Conservation (phyloP, 495 filamentous ascomycete genomes). For the Apiosordaria backusii region DNA sequence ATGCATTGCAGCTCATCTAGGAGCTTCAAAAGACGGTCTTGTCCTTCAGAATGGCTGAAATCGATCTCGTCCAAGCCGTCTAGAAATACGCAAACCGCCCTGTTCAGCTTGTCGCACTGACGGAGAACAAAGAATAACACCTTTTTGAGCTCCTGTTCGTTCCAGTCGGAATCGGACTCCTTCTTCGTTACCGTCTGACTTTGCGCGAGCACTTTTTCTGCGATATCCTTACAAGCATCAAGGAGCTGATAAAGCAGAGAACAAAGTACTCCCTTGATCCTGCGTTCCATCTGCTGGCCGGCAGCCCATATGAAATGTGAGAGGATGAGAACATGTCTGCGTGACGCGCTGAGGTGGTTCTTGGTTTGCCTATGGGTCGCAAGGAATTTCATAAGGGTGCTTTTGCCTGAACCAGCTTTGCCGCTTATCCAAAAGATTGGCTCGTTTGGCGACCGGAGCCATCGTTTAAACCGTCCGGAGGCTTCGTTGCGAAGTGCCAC, state of each 20-base stretch:
- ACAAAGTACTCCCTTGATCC: slow-evolving; percentile 16
- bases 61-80: slow-evolving; percentile 16
- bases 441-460: not conserved
- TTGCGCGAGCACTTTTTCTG: not conserved
- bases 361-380: not conserved
- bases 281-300: slow-evolving; percentile 9
- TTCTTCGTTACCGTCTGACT: not conserved
- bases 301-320: slow-evolving; percentile 17
- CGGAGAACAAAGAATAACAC: not conserved
- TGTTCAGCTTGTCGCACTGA: not conserved
- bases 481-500: not conserved
- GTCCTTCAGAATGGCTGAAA: not conserved
- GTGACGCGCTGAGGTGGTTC: not conserved
- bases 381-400: slow-evolving; percentile 20
- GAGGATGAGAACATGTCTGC: not conserved
- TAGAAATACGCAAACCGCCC: slow-evolving; percentile 3
- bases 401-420: slow-evolving; percentile 18
- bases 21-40: not conserved
- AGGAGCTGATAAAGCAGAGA: slow-evolving; percentile 16
- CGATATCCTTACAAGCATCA: too few species aligned
- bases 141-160: not conserved
- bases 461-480: not conserved
- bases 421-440: slow-evolving; percentile 13
- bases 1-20: not conserved
- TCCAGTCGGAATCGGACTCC: slow-evolving; percentile 7